Evolutionary conservation across 179 eudicot genomes (phyloP), one percentile per base, ranked within the genome.

Genomic region (Spinacia oleracea): DNA sequence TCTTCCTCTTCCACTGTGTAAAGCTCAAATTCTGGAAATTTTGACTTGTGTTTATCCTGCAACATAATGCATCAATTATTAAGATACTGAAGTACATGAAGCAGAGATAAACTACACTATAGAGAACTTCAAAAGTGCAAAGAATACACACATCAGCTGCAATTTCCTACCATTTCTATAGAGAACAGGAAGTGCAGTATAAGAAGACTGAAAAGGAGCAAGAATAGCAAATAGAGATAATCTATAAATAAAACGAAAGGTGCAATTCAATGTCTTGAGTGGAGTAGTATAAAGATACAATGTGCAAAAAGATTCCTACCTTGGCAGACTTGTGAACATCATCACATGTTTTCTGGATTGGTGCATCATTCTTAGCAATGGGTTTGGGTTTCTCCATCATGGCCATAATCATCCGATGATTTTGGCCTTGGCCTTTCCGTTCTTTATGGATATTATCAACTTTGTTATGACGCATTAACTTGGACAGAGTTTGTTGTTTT

Each of bases 1-100:
- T 96, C 99, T 86, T 96, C 95, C 81, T 90, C 93, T 87, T 92
- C 95, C 43, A 92, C 92, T 67, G 74, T 70, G 83, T 81, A 96
- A 43, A 89, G 79, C 59, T 90, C 91, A 77, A 96, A 96, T 27
- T 85, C 79, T 34, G 99, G 99, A 69, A 84, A 81, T 80, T 81
- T 89, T 21, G 76, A 70, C 75, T 86, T 82, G 58, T 62, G 73
- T 55, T 84, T 82, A 80, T 87, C 85, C 93, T 90, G 84, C 75
- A 87, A 68, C 85, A 48, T 40, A 70, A 53, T 46, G 31, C 40
- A 58, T 75, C 75, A 78, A 68, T 15, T n/a, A 56, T 42, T 23
- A 74, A 59, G 43, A 51, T 53, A 20, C 3, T 79, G 46, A 35
- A 4, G 34, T 32, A 50, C 55, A 31, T 51, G 25, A 50, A 27